These are phyloP conservation scores for Tulasnella sp. DNA, from an alignment of 768 basidiomycete species.

Conservation along the genomic window DNA sequence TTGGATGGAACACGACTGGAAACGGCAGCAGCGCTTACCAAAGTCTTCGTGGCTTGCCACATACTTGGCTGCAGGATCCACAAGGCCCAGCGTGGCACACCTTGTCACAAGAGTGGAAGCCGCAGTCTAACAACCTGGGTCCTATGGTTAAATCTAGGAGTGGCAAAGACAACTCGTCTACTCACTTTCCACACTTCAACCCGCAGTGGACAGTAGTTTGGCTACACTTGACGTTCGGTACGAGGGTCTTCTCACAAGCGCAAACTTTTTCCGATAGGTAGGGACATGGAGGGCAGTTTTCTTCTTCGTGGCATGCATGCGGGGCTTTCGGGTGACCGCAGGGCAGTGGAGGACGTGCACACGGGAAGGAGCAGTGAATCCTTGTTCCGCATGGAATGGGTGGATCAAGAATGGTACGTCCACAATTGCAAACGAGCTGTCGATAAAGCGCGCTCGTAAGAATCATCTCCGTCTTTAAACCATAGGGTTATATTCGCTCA, in stretches of 20 bases:
- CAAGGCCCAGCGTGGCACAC: constrained; percentile 84
- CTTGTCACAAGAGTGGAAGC: constrained; percentile 85
- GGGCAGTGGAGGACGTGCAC: constrained; percentile 64
- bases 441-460: background rate
- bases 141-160: constrained; percentile 2
- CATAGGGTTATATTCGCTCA: constrained; percentile 42
- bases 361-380: constrained; percentile 80
- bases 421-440: constrained; percentile 80
- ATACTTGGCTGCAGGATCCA: constrained; percentile 72
- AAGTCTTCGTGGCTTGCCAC: constrained; percentile 83
- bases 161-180: constrained; percentile 30
- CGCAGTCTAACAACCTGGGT: constrained; percentile 70
- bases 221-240: constrained; percentile 70
- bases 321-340: constrained; percentile 82
- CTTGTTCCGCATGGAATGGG: constrained; percentile 84
- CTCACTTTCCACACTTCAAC: constrained; percentile 72
- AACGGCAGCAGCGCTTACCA: constrained; percentile 57
- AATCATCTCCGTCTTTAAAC: background rate
- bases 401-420: constrained; percentile 82
- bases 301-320: constrained; percentile 82
- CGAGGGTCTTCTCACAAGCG: constrained; percentile 83
- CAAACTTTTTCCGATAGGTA: constrained; percentile 78
- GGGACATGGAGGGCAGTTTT: constrained; percentile 83
- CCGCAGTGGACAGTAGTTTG: constrained; percentile 89
- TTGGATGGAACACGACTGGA: background rate